Percentiles rank a stretch among this genome's conserved stretches.
Evolutionary conservation across 2,329 filamentous ascomycete species (phyloP).

Genomic region (Leptodontidium sp.): DNA sequence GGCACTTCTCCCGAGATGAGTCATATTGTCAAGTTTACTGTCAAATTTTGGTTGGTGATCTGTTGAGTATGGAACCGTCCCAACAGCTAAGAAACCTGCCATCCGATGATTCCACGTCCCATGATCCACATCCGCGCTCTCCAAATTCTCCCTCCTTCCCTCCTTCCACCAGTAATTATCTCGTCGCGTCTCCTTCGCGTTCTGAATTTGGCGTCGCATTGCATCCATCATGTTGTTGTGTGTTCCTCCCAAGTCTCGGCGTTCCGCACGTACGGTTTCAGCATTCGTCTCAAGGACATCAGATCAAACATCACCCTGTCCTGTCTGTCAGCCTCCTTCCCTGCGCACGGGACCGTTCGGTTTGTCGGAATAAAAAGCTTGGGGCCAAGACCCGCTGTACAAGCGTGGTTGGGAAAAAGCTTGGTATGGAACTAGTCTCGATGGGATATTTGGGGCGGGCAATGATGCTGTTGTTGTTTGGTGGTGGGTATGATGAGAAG

Average conservation of each 20-base stretch:
- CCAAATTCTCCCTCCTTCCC: neutral
- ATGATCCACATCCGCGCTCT: neutral
- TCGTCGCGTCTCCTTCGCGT: neutral
- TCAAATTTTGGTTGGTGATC: neutral
- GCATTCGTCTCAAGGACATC: constrained; percentile 8
- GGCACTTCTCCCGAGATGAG: neutral
- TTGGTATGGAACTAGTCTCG: constrained; percentile 11
- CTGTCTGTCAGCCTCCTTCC: neutral
- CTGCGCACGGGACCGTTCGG: constrained; percentile 15
- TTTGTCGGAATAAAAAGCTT: neutral
- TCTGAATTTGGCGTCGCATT: neutral
- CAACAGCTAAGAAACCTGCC: neutral
- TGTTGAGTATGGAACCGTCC: neutral
- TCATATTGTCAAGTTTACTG: neutral
- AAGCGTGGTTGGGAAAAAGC: constrained; percentile 4
- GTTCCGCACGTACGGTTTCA: constrained; percentile 8
- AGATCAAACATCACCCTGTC: constrained; percentile 18
- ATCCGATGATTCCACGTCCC: neutral
- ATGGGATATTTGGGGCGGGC: neutral
- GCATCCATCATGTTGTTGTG: neutral
- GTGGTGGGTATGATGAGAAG: neutral
- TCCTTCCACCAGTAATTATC: neutral
- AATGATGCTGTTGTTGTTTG: neutral
- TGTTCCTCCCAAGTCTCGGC: constrained; percentile 10
- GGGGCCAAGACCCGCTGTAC: neutral